Evolutionary conservation across 1,284 basidiomycete genomes (phyloP), one percentile per base, ranked within the genome.

Genomic region (Trichosporon sp.): DNA sequence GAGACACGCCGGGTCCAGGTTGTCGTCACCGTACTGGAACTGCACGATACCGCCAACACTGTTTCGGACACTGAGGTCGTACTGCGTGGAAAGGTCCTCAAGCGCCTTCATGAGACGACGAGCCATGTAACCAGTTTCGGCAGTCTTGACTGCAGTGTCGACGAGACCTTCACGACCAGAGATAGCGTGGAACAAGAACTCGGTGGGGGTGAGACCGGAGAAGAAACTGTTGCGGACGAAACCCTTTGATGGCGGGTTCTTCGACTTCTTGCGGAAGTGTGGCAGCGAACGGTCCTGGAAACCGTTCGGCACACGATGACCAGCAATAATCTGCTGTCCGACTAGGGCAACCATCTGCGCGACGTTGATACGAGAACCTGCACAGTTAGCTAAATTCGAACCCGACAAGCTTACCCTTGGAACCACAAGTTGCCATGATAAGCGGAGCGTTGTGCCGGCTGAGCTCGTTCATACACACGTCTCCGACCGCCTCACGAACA

Each of bases 271-370:
- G 35, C 92, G 93, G 85, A 99, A 99, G 84, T 99, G 97, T 0
- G 97, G 97, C 26, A 99, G 87, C 0, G 97, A 98, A 65, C 97
- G 93, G 85, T 99, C 97, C 85, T 99, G 97, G 87, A 99, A 99
- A 67, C 96, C 97, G 87, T 99, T 93, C 1, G 95, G 95, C 6
- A 99, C 96, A 90, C 97, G 97, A 82, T 94, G 92, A 26, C 97
- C 97, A 31, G 93, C 91, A 76, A 99, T 99, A 84, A 99, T 98
- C 81, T 99, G 97, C 82, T 99, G 97, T 10, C 97, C 97, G 77
- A 99, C 97, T 89, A 96, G 98, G 76, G 97, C 97, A 71, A 99
- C 97, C 97, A 99, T 99, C 86, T 99, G 97, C 12, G 95, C 97
- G 71, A 99, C 97, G 84, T 99, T 99, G 86, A 99, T 98, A 76